A percentile compares a stretch with the other conserved stretches of the same genome.
Evolutionary conservation across 441 rosid genomes (phyloP).

Genomic region (Pelargonium myrrhifolium): DNA sequence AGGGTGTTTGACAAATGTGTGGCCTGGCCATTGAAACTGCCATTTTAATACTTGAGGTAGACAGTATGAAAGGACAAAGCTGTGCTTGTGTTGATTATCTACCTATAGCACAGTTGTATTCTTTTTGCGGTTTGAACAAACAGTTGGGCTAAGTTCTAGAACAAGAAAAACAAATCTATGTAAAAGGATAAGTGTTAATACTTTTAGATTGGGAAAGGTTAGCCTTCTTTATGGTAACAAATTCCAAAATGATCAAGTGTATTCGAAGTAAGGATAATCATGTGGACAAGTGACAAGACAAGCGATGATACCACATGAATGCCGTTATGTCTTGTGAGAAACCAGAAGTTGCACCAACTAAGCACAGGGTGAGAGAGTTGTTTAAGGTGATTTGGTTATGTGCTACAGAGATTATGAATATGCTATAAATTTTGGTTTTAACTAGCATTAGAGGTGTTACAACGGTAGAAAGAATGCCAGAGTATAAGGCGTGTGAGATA

Average conservation of each 20-base stretch:
- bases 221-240: too few species aligned
- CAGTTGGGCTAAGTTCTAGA: background rate
- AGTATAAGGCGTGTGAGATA: background rate
- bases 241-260: background rate
- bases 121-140: background rate
- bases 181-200: background rate
- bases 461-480: background rate
- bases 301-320: background rate
- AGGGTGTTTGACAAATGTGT: background rate
- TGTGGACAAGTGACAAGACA: background rate
- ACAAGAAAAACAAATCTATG: background rate
- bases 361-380: conserved; percentile 2
- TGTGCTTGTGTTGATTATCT: conserved; percentile 2
- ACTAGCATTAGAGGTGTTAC: background rate
- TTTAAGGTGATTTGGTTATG: background rate
- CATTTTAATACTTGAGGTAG: background rate
- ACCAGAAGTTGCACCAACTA: background rate
- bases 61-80: background rate
- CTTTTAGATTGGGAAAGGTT: too few species aligned
- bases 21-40: background rate
- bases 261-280: background rate
- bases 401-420: background rate
- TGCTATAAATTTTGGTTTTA: background rate
- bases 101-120: too few species aligned
- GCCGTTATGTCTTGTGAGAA: background rate